Base-by-base conservation (phyloP, 2,329 filamentous ascomycete genomes). In the Scolecobasidium constrictum region DNA sequence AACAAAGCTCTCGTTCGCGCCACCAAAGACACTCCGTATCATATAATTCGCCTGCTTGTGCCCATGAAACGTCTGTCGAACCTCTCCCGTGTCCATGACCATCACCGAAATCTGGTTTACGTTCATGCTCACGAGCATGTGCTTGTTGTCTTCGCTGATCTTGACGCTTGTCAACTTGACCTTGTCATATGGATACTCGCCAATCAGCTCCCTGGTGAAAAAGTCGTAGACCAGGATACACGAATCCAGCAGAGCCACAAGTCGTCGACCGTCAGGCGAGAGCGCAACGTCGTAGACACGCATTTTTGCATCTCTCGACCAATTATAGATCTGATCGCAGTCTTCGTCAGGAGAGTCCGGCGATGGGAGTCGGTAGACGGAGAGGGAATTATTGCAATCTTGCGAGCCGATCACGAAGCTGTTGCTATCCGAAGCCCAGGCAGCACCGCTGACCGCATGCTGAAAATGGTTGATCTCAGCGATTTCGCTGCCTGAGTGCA, bases 1-100 rank as follows among this genome's bases (percentile, higher is more conserved):
- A 7, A 96, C 82, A 59, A 95, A 95, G 57, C 82, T 88, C 64
- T 95, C 87, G 46, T 85, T 81, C 1, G 90, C 88, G 22, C 92
- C 92, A 15, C 92, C 92, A 62, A 95, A 92, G 0, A 72, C 68
- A 53, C 81, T 84, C 40, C 90, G 75, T 46, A 98, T 93, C 43
- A 95, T 74, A 56, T 70, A 94, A 2, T 81, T 67, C 42, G 78
- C 81, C 48, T 87, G 85, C 35, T 72, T 75, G 48, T 88, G 83
- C 0, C 86, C 88, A 13, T 76, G 68, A 56, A 84, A 96, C 51
- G 72, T 78, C 51, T 83, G 80, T 4, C 90, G 68, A n/a, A 80
- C 69, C 22, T 81, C 77, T 15, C 79, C 77, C 2, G 78, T 81
- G 7, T 79, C 71, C 22, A 94, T 74, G 54, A 94, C 81, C 50